Percentiles rank a stretch among this genome's conserved stretches.
Conservation (phyloP, 805 yeast genomes). For the Saccharomycopsis selenospora region DNA sequence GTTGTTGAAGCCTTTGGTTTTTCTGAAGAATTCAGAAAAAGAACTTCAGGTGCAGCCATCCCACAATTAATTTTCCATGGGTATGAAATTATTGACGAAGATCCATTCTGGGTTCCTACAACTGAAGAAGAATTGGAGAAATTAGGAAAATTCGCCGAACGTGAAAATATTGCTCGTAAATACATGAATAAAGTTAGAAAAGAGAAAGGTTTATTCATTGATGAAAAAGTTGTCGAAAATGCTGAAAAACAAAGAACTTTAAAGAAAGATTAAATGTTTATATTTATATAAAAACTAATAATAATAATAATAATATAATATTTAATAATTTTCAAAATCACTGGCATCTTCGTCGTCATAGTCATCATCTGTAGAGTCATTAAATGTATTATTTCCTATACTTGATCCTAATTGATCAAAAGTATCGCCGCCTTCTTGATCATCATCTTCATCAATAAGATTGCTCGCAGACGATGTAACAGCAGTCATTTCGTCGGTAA, state of each 20-base stretch:
- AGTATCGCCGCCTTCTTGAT: neutral
- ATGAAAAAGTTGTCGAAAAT: constrained; percentile 81
- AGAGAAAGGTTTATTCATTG: constrained; percentile 83
- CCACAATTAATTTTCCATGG: constrained; percentile 93
- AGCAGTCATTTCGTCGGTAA: too few species aligned
- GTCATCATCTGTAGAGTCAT: neutral
- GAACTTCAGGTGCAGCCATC: constrained; percentile 93
- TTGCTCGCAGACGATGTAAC: too few species aligned
- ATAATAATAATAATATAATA: too few species aligned
- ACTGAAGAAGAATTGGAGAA: constrained; percentile 95
- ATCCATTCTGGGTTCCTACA: constrained; percentile 99
- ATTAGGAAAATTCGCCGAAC: constrained; percentile 85
- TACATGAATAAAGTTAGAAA: constrained; percentile 78
- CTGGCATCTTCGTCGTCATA: neutral
- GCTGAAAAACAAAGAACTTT: constrained; percentile 93
- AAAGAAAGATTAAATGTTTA: constrained; percentile 51
- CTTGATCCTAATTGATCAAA: neutral
- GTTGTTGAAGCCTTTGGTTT: constrained; percentile 96
- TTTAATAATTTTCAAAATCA: neutral
- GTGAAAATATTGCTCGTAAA: constrained; percentile 81
- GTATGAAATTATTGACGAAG: constrained; percentile 76
- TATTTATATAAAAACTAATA: too few species aligned
- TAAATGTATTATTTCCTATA: neutral
- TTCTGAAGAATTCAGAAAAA: constrained; percentile 87
- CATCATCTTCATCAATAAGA: neutral